phyloP scores from a whole-genome alignment of 192 early-diverging fungal species.

The Coemansia sp. region DNA sequence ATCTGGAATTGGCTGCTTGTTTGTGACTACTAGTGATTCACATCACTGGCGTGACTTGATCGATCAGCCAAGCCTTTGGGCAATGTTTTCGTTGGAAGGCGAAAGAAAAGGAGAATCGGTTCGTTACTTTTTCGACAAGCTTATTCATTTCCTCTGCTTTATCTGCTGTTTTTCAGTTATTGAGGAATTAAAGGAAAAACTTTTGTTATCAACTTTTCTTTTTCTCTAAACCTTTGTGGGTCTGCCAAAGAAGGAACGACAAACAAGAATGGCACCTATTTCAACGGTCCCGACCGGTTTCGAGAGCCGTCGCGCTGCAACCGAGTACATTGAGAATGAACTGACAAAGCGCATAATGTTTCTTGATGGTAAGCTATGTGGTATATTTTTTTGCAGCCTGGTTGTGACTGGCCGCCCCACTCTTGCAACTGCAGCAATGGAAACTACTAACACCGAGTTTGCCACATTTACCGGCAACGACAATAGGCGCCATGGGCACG shows the following conservation, averaged over 20 bases:
- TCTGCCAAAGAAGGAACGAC: not conserved
- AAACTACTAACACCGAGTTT: not conserved
- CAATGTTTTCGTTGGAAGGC: too few species aligned
- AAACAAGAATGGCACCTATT: conserved; percentile 21
- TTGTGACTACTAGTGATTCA: too few species aligned
- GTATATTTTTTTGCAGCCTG: not conserved
- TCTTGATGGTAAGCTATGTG: conserved; percentile 72
- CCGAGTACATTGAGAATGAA: conserved; percentile 72
- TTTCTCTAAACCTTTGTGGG: too few species aligned
- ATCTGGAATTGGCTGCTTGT: too few species aligned
- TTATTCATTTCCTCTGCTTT: too few species aligned
- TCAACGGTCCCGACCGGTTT: conserved; percentile 45
- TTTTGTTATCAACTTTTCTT: not conserved
- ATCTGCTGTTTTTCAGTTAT: too few species aligned
- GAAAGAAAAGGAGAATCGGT: too few species aligned
- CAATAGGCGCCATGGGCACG: conserved; percentile 83
- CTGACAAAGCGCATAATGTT: conserved; percentile 89
- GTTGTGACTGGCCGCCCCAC: not conserved
- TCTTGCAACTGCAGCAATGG: not conserved
- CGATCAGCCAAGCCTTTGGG: too few species aligned
- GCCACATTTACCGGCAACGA: not conserved
- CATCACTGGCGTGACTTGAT: too few species aligned
- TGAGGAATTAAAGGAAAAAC: not conserved
- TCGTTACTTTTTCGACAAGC: too few species aligned
- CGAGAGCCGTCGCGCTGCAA: conserved; percentile 47